Base-by-base conservation (phyloP, 345 rosid species). In the Acer campestre region DNA sequence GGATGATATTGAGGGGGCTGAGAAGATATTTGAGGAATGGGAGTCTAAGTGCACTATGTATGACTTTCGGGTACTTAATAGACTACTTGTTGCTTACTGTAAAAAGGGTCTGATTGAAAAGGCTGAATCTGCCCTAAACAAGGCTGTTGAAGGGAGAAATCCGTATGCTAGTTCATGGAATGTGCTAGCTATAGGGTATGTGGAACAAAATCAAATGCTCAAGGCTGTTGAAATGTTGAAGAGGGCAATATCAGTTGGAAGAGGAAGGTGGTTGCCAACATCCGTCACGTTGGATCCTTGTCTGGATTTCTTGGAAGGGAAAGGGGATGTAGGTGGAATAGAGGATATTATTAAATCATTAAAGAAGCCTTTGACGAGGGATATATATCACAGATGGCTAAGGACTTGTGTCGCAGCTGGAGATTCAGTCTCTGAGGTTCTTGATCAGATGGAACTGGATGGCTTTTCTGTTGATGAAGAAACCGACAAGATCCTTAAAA, bases 1-100 rank as follows among this genome's bases (percentile, higher is more conserved):
- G 49, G 80, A 80, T 67, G 87, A 84, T 63, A 49, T 79, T 16
- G 76, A 80, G 72, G 87, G 85, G 22, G 85, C 87, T 22, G 85
- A 84, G 71, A 74, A 56, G 61, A 77, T 84, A 18, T 74, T 68
- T 31, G 68, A 77, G 68, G 83, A 84, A 76, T 84, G 75, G 80
- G 68, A 71, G 56, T 81, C 83, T 0, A 8, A 35, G 48, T 70
- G 82, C 75, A 66, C 80, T 9, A 12, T 2, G 6, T 78, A 58
- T 48, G 80, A 76, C 74, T 67, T 67, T 18, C 72, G 78, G 38
- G 75, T 84, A 9, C 9, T 81, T 56, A 78, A 72, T 48, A 63
- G 35, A 13, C 82, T 81, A 16, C 73, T 84, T 20, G 25, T 44
- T 64, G 81, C 84, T 51, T 84, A 79, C 29, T 63, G 80, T 74